Evolutionary conservation across 148 eudicot species (phyloP), one percentile per base, ranked within the genome.

Genomic region (Vaccinium myrtillus): DNA sequence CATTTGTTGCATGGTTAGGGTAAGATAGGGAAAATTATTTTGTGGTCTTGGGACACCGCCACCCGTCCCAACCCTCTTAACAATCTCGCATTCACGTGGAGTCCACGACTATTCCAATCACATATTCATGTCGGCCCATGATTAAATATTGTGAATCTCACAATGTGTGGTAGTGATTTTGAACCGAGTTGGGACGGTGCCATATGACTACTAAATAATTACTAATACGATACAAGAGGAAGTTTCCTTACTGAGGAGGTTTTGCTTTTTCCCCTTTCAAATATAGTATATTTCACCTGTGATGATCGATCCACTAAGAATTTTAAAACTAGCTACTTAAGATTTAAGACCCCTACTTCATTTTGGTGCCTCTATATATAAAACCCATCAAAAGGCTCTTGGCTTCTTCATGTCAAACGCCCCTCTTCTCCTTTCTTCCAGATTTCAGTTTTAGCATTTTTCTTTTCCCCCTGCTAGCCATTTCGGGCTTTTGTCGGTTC

Each of bases 191-290:
- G 16, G 1, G 56, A 54, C 5, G 4, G 21, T 58, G n/a, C 1
- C 1, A 4, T 58, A 58, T 23, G 1, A n/a, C 27, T 10, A 21
- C 27, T n/a, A n/a, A 21, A 61, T 61, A 18, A 59, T 13, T 19
- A 5, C 59, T 12, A 15, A 19, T 59, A 63, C 23, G 6, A 67
- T 11, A 67, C 6, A 67, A 13, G 15, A 2, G 73, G 36, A 25
- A 11, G 14, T 55, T 77, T 84, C 76, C 77, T 75, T 78, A 78
- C 58, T 21, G 50, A 51, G 82, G 27, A 84, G 82, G 82, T 84
- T 84, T 67, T 84, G 69, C 82, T 69, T 84, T 84, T 67, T 78
- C 70, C 53, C 53, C 67, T 84, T 84, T 13, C 67, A 63, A 23
- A 25, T n/a, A 50, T 30, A 23, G 3, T 23, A 61, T 12, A 67